phyloP scores from a whole-genome alignment of 2,329 filamentous ascomycete genomes.

The Colletotrichum sp. region DNA sequence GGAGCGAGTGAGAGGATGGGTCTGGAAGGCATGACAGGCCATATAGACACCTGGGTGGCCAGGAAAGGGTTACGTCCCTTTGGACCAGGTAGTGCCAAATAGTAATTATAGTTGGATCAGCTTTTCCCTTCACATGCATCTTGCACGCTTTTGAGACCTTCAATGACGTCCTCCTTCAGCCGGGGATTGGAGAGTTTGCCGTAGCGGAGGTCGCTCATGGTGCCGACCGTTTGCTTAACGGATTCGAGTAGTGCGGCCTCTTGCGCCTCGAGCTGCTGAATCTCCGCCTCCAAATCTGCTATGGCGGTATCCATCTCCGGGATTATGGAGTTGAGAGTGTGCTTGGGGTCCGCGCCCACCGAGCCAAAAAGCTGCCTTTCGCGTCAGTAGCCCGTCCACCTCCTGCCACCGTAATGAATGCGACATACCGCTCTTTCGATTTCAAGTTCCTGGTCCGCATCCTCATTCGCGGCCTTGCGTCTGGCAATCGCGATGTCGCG shows the following conservation, averaged over 20 bases:
- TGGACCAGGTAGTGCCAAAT: constrained; percentile 23
- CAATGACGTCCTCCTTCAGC: constrained; percentile 69
- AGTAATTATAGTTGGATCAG: constrained; percentile 30
- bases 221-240: constrained; percentile 70
- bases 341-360: constrained; percentile 52
- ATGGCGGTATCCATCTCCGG: constrained; percentile 73
- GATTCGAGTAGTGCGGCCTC: constrained; percentile 63
- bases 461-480: constrained; percentile 57
- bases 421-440: constrained; percentile 61
- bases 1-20: not conserved
- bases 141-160: constrained; percentile 69
- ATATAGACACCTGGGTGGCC: not conserved
- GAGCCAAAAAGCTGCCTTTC: constrained; percentile 62
- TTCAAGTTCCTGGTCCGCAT: constrained; percentile 67
- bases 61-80: not conserved
- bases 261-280: constrained; percentile 69
- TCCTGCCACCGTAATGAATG: not conserved
- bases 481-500: constrained; percentile 61
- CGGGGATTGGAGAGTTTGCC: constrained; percentile 73
- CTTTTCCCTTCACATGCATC: constrained; percentile 62
- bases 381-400: not conserved
- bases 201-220: constrained; percentile 82
- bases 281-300: constrained; percentile 70
- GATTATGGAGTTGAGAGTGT: constrained; percentile 69
- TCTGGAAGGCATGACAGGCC: not conserved